Conservation (phyloP, 306 rosid species). For the Vicia faba region DNA sequence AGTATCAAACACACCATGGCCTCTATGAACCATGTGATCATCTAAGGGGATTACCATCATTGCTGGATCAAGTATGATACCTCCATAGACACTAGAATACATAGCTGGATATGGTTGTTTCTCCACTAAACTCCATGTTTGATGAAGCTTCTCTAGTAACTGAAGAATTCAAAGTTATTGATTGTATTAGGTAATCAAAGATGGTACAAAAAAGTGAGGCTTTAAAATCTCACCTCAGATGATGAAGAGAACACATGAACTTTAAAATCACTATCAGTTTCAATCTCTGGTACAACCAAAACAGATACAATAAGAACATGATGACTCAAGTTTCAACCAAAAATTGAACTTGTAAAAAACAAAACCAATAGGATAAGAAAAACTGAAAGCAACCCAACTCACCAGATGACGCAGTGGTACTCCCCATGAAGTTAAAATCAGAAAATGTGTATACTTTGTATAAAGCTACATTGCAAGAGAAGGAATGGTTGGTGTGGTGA, state of each 20-base stretch:
- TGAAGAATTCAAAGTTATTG: conserved; percentile 40
- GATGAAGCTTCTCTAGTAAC: conserved; percentile 81
- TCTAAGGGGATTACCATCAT: conserved; percentile 67
- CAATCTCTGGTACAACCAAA: conserved; percentile 46
- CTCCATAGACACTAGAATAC: conserved; percentile 87
- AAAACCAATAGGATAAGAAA: not conserved
- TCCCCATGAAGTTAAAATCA: not conserved
- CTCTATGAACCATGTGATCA: conserved; percentile 72
- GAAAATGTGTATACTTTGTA: not conserved
- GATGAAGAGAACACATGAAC: conserved; percentile 78
- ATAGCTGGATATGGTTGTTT: conserved; percentile 78
- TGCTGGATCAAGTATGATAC: conserved; percentile 86
- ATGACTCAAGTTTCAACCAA: not conserved
- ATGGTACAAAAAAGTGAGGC: conserved; percentile 12
- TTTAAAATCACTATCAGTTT: conserved; percentile 51
- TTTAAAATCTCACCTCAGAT: conserved; percentile 65
- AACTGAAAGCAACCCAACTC: conserved; percentile 32
- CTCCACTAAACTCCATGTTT: conserved; percentile 68
- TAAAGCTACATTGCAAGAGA: not conserved
- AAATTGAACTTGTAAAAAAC: conserved; percentile 14
- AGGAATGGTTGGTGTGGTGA: not conserved
- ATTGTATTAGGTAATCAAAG: conserved; percentile 6
- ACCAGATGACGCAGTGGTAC: conserved; percentile 4
- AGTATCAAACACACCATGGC: conserved; percentile 67
- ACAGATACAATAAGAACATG: conserved; percentile 12